These are phyloP conservation scores for Neurospora africana DNA, from an alignment of 495 filamentous ascomycete genomes.

Conservation along the genomic window DNA sequence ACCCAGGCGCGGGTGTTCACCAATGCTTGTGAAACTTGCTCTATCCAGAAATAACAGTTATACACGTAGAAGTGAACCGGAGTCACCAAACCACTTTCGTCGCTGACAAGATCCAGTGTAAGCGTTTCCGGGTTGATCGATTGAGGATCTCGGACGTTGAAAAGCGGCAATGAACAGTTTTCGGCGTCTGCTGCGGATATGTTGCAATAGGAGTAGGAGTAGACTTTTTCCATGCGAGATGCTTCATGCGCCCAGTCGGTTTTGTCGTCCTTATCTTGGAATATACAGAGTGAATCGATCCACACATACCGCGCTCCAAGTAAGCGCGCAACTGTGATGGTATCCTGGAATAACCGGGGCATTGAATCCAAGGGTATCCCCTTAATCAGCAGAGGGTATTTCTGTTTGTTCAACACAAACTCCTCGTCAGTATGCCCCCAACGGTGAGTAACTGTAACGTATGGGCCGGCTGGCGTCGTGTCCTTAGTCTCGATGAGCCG, in stretches of 20 bases:
- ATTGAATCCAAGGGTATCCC: not conserved
- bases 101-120: not conserved
- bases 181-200: not conserved
- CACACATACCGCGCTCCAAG: not conserved
- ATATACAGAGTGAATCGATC: not conserved
- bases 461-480: not conserved
- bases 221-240: not conserved
- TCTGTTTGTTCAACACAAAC: not conserved
- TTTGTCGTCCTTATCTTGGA: not conserved
- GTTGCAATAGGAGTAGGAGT: not conserved
- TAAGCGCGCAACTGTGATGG: not conserved
- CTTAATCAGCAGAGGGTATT: not conserved
- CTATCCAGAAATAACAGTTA: fast-evolving
- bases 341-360: not conserved
- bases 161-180: not conserved
- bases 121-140: not conserved
- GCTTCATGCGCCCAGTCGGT: conserved; percentile 1
- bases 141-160: not conserved
- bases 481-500: not conserved
- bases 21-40: not conserved
- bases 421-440: not conserved
- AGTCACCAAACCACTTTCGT: not conserved
- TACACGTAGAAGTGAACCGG: not conserved
- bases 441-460: not conserved
- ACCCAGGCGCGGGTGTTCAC: not conserved